A percentile compares a stretch with the other conserved stretches of the same genome.
Conservation (phyloP, 1,284 basidiomycete species). For the Malassezia sp. region DNA sequence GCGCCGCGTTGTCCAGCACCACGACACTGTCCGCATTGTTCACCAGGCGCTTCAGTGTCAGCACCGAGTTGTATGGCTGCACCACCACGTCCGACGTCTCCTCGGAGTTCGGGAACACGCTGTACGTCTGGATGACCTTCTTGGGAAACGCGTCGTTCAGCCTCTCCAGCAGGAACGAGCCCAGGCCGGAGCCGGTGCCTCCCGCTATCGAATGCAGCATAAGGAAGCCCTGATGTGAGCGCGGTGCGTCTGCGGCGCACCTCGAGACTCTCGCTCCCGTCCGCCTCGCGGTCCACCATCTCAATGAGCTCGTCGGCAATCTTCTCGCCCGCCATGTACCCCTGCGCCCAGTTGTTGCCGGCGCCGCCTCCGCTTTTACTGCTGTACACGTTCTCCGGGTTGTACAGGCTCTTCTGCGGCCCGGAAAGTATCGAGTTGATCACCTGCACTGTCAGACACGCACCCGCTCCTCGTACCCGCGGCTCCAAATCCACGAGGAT, state of each 20-base stretch:
- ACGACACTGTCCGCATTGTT: slow-evolving; percentile 96
- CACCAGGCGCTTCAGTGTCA: slow-evolving; percentile 86
- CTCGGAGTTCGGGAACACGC: slow-evolving; percentile 77
- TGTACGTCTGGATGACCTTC: slow-evolving; percentile 98
- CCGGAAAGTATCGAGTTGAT: slow-evolving; percentile 88
- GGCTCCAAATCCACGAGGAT: slow-evolving; percentile 97
- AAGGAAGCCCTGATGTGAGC: slow-evolving; percentile 76
- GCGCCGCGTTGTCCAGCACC: slow-evolving; percentile 89
- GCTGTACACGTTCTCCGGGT: slow-evolving; percentile 94
- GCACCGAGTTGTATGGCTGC: slow-evolving; percentile 88
- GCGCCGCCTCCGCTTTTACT: slow-evolving; percentile 93
- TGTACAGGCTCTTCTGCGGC: slow-evolving; percentile 86
- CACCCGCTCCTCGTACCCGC: slow-evolving; percentile 56
- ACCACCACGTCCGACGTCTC: slow-evolving; percentile 52
- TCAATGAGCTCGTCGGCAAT: slow-evolving; percentile 97
- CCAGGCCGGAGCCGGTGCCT: slow-evolving; percentile 92
- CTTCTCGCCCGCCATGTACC: slow-evolving; percentile 67
- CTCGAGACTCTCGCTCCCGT: slow-evolving; percentile 94
- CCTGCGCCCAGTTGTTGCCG: slow-evolving; percentile 97
- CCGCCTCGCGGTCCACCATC: slow-evolving; percentile 96
- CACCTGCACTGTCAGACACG: slow-evolving; percentile 55
- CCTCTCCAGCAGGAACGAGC: slow-evolving; percentile 89
- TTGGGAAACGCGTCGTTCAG: slow-evolving; percentile 97
- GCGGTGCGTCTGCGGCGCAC: slow-evolving; percentile 49
- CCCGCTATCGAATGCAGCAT: slow-evolving; percentile 97